Percentiles rank a stretch among this genome's conserved stretches.
phyloP scores from a whole-genome alignment of 306 rosid species.

The Vigna nakashimae region DNA sequence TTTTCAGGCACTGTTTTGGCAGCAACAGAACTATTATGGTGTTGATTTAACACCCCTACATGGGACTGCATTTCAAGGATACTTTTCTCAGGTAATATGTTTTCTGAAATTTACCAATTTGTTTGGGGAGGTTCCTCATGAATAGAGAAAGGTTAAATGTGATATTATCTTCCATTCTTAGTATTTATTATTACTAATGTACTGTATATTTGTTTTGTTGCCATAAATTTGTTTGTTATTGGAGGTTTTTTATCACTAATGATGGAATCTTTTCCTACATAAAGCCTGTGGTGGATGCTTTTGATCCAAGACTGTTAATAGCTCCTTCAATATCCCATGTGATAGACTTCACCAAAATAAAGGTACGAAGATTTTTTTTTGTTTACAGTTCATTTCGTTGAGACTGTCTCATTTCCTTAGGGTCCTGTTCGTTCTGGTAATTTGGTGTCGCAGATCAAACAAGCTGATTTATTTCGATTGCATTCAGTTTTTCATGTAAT shows the following conservation, averaged over 20 bases:
- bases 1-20: slow-evolving; percentile 90
- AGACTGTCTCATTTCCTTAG: slow-evolving; percentile 10
- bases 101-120: slow-evolving; percentile 26
- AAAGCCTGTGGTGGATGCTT: slow-evolving; percentile 99
- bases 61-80: slow-evolving; percentile 90
- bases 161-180: neutral
- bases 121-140: neutral
- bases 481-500: slow-evolving; percentile 22
- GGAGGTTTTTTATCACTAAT: neutral
- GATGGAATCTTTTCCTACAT: slow-evolving; percentile 24
- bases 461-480: slow-evolving; percentile 28
- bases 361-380: slow-evolving; percentile 55
- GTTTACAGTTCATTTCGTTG: slow-evolving; percentile 15
- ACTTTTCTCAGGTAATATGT: slow-evolving; percentile 84
- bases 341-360: slow-evolving; percentile 78
- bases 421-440: slow-evolving; percentile 13
- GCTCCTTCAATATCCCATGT: slow-evolving; percentile 86
- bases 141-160: slow-evolving; percentile 20
- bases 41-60: slow-evolving; percentile 90
- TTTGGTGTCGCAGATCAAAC: slow-evolving; percentile 9
- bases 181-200: slow-evolving; percentile 35
- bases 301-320: slow-evolving; percentile 91
- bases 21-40: slow-evolving; percentile 92
- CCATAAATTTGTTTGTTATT: slow-evolving; percentile 24
- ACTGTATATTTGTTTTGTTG: slow-evolving; percentile 23